A percentile compares a stretch with the other conserved stretches of the same genome.
Evolutionary conservation across 148 eudicot species (phyloP).

Genomic region (Persicaria maculosa): DNA sequence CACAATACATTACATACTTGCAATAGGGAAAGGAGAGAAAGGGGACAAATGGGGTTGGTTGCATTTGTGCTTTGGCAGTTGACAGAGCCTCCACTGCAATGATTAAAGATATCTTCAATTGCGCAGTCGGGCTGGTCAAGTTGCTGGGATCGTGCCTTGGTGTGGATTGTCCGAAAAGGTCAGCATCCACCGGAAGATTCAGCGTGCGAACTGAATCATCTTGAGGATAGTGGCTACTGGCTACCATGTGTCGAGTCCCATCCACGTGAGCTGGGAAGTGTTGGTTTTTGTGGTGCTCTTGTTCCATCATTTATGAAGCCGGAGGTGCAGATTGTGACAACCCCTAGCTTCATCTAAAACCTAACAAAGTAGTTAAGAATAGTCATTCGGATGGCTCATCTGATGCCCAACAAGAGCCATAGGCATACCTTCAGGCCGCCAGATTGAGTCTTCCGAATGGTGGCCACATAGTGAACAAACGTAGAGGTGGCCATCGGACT

Average conservation of each 20-base stretch:
- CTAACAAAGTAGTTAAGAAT: background rate
- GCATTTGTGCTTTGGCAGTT: constrained; percentile 3
- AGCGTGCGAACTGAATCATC: too few relatives aligned
- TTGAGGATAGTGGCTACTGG: too few relatives aligned
- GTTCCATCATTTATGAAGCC: background rate
- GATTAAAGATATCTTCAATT: background rate
- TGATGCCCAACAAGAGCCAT: too few relatives aligned
- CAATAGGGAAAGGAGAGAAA: constrained; percentile 8
- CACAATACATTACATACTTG: background rate
- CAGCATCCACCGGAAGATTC: too few relatives aligned
- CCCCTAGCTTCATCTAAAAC: too few relatives aligned
- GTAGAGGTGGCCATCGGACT: too few relatives aligned
- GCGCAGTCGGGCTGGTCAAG: too few relatives aligned
- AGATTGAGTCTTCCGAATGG: too few relatives aligned
- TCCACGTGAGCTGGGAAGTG: background rate
- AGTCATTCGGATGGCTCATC: background rate
- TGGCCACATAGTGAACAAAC: too few relatives aligned
- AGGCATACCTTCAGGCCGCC: too few relatives aligned
- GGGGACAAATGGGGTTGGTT: constrained; percentile 13
- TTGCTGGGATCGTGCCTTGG: too few relatives aligned
- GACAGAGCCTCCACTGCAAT: background rate
- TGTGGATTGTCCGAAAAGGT: too few relatives aligned
- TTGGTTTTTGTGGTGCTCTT: background rate
- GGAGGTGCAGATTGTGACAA: background rate
- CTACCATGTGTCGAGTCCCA: background rate